Evolutionary conservation across 208 protist species (phyloP).

Genomic region (Angomonas desouzai): DNA sequence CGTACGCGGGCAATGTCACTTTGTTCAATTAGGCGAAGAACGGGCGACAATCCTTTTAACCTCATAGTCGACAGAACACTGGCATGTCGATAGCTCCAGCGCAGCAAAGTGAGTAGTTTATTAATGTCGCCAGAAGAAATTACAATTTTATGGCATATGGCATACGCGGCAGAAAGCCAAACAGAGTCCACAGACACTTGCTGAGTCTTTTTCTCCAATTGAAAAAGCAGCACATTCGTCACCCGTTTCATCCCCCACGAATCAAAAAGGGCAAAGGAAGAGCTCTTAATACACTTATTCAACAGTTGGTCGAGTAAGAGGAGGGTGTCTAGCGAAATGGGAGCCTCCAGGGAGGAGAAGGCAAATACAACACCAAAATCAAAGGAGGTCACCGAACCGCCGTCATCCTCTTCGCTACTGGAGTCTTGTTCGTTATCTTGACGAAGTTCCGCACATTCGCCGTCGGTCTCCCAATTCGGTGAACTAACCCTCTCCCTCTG

Average conservation of each 20-base stretch:
- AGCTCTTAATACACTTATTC: slow-evolving; percentile 42
- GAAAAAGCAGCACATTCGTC: slow-evolving; percentile 42
- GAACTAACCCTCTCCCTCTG: slow-evolving; percentile 3
- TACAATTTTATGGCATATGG: slow-evolving; percentile 62
- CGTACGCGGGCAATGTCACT: slow-evolving; percentile 33
- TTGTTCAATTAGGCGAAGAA: slow-evolving; percentile 42
- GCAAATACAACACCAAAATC: slow-evolving; percentile 66
- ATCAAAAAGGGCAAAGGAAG: slow-evolving; percentile 26
- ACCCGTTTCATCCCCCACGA: slow-evolving; percentile 70
- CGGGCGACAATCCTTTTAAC: slow-evolving; percentile 23
- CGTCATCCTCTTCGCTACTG: slow-evolving; percentile 16
- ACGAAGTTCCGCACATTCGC: not conserved
- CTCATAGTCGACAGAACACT: slow-evolving; percentile 16
- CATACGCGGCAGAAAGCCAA: slow-evolving; percentile 43
- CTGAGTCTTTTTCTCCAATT: slow-evolving; percentile 30
- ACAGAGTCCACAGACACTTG: slow-evolving; percentile 4
- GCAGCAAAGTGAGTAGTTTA: slow-evolving; percentile 40
- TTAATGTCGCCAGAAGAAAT: slow-evolving; percentile 50
- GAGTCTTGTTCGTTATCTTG: no score
- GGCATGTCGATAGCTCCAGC: slow-evolving; percentile 44
- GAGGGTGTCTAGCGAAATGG: slow-evolving; percentile 36
- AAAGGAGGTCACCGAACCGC: slow-evolving; percentile 35
- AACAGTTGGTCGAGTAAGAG: slow-evolving; percentile 52
- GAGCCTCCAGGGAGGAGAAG: slow-evolving; percentile 23
- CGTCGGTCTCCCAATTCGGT: slow-evolving; percentile 36